Evolutionary conservation across 1,284 basidiomycete genomes (phyloP).

Genomic region (Wolfiporia cocos): DNA sequence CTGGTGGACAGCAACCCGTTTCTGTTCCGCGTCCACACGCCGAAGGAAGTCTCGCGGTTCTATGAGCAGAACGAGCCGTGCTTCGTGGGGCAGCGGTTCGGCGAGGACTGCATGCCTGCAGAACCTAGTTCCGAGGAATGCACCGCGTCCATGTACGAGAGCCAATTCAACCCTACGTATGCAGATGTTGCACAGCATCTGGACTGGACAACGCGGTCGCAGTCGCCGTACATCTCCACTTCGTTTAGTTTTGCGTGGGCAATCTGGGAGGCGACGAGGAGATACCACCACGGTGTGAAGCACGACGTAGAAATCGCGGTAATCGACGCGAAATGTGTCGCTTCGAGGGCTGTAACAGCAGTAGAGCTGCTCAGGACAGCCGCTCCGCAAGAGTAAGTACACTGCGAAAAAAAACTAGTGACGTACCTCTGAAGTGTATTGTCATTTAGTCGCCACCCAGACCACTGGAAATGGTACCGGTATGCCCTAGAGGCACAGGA

Average conservation of each 20-base stretch:
- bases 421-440: conserved; percentile 1
- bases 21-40: conserved; percentile 73
- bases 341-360: conserved; percentile 53
- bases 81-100: conserved; percentile 59
- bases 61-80: conserved; percentile 49
- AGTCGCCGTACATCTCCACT: conserved; percentile 63
- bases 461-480: conserved; percentile 71
- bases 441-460: conserved; percentile 43
- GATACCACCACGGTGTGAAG: conserved; percentile 62
- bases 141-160: conserved; percentile 14
- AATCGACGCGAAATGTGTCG: conserved; percentile 59
- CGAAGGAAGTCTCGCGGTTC: conserved; percentile 48
- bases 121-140: conserved; percentile 12
- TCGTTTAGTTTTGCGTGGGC: conserved; percentile 78
- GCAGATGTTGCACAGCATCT: conserved; percentile 60
- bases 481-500: conserved; percentile 69
- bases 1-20: conserved; percentile 61
- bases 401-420: background rate
- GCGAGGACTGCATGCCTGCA: conserved; percentile 27
- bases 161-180: conserved; percentile 36
- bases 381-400: conserved; percentile 46
- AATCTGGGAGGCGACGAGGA: conserved; percentile 71
- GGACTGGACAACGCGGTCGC: conserved; percentile 67
- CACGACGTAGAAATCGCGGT: conserved; percentile 71
- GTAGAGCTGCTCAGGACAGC: conserved; percentile 52